Evolutionary conservation across 176 grass and related monocot genomes (phyloP).

Genomic region (Musa acuminata): DNA sequence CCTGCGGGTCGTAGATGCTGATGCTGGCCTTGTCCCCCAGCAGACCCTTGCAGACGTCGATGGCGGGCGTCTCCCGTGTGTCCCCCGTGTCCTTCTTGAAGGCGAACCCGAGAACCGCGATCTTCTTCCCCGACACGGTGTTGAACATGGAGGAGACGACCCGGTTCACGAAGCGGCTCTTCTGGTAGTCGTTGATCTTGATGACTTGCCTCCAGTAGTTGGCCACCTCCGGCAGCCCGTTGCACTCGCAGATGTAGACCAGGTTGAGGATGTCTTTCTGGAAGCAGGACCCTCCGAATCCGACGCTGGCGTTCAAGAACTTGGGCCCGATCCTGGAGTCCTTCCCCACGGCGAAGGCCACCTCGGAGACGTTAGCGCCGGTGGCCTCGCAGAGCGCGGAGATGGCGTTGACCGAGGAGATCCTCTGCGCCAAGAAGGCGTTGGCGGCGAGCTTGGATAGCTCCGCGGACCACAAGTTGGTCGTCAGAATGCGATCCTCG

Average conservation of each 20-base stretch:
- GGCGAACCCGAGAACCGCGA: slow-evolving; percentile 51
- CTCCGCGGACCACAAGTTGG: slow-evolving; percentile 62
- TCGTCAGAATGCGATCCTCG: slow-evolving; percentile 46
- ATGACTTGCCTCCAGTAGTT: slow-evolving; percentile 66
- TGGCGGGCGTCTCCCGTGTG: slow-evolving; percentile 51
- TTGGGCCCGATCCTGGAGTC: slow-evolving; percentile 51
- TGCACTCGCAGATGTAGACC: slow-evolving; percentile 63
- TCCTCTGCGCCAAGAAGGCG: slow-evolving; percentile 51
- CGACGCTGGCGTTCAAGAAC: slow-evolving; percentile 58
- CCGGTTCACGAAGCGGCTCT: slow-evolving; percentile 56
- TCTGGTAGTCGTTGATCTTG: slow-evolving; percentile 68
- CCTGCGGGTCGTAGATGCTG: slow-evolving; percentile 59
- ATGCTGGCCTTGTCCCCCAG: slow-evolving; percentile 50
- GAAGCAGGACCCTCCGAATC: slow-evolving; percentile 57
- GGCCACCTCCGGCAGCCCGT: slow-evolving; percentile 44
- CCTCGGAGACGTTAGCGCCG: slow-evolving; percentile 46
- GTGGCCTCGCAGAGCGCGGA: slow-evolving; percentile 59
- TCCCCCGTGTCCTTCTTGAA: slow-evolving; percentile 66
- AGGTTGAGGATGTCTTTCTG: slow-evolving; percentile 69
- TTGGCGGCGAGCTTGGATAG: slow-evolving; percentile 57
- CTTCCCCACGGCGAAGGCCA: slow-evolving; percentile 33
- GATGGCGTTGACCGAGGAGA: slow-evolving; percentile 36
- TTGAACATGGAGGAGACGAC: slow-evolving; percentile 69
- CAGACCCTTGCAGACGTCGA: slow-evolving; percentile 59
- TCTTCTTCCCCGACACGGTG: slow-evolving; percentile 54